phyloP scores from a whole-genome alignment of 73 alveolate genomes.

The Uronychia binucleata region DNA sequence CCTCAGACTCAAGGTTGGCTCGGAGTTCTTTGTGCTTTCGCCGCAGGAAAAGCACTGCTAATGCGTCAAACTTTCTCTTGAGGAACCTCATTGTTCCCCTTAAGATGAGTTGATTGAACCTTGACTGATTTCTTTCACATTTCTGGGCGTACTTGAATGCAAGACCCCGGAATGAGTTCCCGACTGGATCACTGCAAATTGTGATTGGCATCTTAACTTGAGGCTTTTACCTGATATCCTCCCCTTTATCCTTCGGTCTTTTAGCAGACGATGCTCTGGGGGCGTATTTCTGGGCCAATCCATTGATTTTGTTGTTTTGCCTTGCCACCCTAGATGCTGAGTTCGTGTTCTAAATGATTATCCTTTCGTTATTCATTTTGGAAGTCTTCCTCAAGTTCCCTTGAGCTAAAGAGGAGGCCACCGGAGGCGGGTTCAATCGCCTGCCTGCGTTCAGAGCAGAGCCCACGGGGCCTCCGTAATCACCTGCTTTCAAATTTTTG shows the following conservation, averaged over 20 bases:
- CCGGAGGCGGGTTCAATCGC: too few species aligned
- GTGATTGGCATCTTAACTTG: neutral
- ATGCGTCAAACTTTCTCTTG: neutral
- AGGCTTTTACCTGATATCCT: neutral
- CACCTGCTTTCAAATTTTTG: neutral
- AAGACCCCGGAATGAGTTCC: neutral
- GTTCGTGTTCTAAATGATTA: neutral
- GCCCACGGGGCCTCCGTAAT: neutral
- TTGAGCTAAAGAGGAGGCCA: too few species aligned
- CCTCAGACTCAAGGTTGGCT: neutral
- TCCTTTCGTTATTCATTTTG: neutral
- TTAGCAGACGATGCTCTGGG: neutral
- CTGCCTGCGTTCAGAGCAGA: neutral
- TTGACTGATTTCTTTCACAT: neutral
- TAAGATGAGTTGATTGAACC: neutral
- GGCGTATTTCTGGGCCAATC: neutral
- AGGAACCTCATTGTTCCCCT: neutral
- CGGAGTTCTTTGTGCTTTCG: neutral
- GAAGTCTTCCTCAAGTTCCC: too few species aligned
- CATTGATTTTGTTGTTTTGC: neutral
- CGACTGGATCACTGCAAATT: neutral
- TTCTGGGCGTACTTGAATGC: neutral
- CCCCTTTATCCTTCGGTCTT: neutral
- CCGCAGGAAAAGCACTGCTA: neutral
- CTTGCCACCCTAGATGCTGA: too few species aligned